Conservation (phyloP, 1,284 basidiomycete genomes). For the Apiotrichum gracile region DNA sequence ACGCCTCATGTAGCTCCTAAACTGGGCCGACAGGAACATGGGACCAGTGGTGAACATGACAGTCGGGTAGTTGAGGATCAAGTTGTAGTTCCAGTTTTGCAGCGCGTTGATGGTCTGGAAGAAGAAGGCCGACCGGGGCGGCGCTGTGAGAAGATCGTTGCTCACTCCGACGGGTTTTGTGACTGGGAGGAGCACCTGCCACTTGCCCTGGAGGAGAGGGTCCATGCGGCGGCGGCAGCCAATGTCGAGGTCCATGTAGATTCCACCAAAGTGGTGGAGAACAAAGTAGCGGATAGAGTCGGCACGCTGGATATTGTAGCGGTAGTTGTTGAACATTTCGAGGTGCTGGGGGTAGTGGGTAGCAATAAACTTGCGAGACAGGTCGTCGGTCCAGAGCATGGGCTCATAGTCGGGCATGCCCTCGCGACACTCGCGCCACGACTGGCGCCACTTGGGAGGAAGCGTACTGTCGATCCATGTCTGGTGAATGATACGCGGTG, state of each 20-base stretch:
- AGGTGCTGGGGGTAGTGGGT: conserved; percentile 87
- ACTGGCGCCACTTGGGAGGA: conserved; percentile 72
- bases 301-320: conserved; percentile 91
- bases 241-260: conserved; percentile 96
- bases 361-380: conserved; percentile 82
- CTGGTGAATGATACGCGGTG: conserved; percentile 93
- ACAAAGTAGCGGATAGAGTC: conserved; percentile 98
- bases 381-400: conserved; percentile 93
- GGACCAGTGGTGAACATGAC: conserved; percentile 99
- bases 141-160: conserved; percentile 93
- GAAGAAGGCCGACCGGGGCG: conserved; percentile 81
- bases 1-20: conserved; percentile 70
- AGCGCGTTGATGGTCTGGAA: conserved; percentile 88
- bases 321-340: conserved; percentile 84
- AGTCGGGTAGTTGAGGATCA: conserved; percentile 93
- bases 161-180: conserved; percentile 96
- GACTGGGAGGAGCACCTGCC: conserved; percentile 84
- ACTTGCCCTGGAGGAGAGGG: conserved; percentile 65
- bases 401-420: conserved; percentile 96
- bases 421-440: conserved; percentile 72
- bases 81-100: conserved; percentile 86
- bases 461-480: conserved; percentile 93
- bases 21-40: conserved; percentile 85
- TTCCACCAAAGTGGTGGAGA: conserved; percentile 86
- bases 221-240: conserved; percentile 88